These are phyloP conservation scores for Colletotrichum euphorbiae DNA, from an alignment of 2,329 filamentous ascomycete genomes.

Conservation along the genomic window DNA sequence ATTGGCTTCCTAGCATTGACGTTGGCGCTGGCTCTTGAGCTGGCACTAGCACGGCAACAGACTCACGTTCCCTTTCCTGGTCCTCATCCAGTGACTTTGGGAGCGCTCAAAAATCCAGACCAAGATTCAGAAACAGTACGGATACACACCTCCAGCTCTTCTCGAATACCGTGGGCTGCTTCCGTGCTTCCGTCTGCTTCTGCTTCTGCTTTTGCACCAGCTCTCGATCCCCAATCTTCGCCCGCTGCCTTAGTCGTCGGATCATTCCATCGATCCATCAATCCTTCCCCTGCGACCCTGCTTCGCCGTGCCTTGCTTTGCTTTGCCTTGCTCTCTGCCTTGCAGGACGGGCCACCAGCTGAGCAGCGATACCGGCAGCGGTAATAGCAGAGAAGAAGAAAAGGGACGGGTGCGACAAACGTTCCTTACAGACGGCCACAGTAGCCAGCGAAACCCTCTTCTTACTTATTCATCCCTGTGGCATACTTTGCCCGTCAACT, in stretches of 20 bases:
- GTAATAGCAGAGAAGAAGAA: constrained; percentile 6
- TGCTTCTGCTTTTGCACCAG: neutral
- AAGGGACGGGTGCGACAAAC: constrained; percentile 1
- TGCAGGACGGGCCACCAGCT: constrained; percentile 22
- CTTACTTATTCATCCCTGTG: constrained; percentile 30
- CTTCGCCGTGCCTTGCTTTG: neutral
- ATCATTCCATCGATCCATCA: constrained; percentile 24
- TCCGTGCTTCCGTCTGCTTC: constrained; percentile 3
- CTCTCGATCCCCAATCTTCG: neutral
- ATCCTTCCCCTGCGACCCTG: neutral
- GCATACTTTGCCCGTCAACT: constrained; percentile 33
- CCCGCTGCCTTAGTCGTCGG: constrained; percentile 5
- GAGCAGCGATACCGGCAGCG: neutral
- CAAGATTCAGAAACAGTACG: constrained; percentile 11
- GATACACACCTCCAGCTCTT: neutral
- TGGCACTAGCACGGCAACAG: constrained; percentile 38
- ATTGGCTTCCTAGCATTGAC: constrained; percentile 30
- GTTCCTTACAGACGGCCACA: constrained; percentile 1
- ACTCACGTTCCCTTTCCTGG: constrained; percentile 36
- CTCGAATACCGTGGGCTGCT: neutral
- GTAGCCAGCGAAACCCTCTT: constrained; percentile 19
- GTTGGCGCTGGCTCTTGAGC: constrained; percentile 25
- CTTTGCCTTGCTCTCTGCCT: neutral
- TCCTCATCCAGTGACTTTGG: constrained; percentile 21
- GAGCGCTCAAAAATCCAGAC: constrained; percentile 8